phyloP scores from a whole-genome alignment of 768 basidiomycete species.

The Rickenella mellea region DNA sequence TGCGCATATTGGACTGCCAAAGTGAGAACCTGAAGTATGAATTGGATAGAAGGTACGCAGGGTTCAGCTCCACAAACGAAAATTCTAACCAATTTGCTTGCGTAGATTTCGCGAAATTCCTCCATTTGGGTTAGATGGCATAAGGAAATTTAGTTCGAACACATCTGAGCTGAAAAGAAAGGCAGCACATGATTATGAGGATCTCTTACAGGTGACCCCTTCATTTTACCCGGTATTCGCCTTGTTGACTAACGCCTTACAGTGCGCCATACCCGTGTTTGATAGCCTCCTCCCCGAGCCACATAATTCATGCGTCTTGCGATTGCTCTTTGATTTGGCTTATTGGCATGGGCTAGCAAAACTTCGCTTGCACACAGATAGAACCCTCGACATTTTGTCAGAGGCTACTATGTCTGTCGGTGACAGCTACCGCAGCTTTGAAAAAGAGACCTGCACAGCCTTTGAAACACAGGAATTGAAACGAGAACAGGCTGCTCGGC shows the following conservation, averaged over 20 bases:
- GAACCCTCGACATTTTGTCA: background rate
- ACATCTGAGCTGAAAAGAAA: slow-evolving; percentile 17
- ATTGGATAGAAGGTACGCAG: slow-evolving; percentile 11
- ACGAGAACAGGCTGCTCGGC: slow-evolving; percentile 9
- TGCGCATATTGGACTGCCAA: slow-evolving; percentile 11
- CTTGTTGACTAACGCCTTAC: background rate
- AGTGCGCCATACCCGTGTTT: background rate
- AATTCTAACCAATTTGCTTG: background rate
- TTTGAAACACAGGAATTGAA: background rate
- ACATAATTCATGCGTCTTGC: background rate
- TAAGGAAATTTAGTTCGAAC: slow-evolving; percentile 14
- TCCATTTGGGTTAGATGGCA: slow-evolving; percentile 14
- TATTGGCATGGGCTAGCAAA: background rate
- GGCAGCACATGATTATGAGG: slow-evolving; percentile 17
- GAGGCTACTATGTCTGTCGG: background rate
- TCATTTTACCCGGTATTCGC: background rate
- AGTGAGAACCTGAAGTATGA: slow-evolving; percentile 4
- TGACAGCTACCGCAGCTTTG: background rate
- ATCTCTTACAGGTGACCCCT: slow-evolving; percentile 13
- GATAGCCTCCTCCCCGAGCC: background rate
- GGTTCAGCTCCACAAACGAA: background rate
- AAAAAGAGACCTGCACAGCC: background rate
- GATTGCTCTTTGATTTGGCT: background rate
- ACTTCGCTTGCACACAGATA: background rate
- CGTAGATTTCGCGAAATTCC: slow-evolving; percentile 5